Base-by-base conservation (phyloP, 1,284 basidiomycete genomes). In the Austroboletus olivaceoglutinosus region DNA sequence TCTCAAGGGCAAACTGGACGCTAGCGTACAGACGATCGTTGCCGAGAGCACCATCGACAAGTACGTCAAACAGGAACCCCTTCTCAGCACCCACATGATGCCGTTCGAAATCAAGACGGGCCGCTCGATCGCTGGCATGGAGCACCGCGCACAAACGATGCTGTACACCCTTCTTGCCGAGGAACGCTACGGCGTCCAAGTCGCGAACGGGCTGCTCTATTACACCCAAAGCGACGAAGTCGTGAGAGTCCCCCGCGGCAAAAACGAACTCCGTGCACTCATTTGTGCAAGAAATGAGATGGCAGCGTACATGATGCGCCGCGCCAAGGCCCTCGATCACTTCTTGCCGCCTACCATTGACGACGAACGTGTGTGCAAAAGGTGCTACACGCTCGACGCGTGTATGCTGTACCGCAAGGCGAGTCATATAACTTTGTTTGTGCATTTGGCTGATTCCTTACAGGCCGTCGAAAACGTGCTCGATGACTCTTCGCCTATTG, bases 41-140 rank as follows among this genome's bases (percentile, higher is more conserved):
- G 68, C 81, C 10, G 79, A 81, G 53, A 58, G 58, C 21, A 58
- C 62, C 58, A 43, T 53, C 57, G 56, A 56, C 60, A 54, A 59
- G 49, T 4, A 43, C 44, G 18, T 25, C 45, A 60, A 59, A 15
- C 52, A 52, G 40, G 43, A 48, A 23, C 45, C 63, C 2, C 39
- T 52, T 31, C 50, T 59, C 43, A 57, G 43, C 19, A 62, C 58
- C 8, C 72, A 77, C 15, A 83, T 85, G 0, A 78, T 88, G 61
- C 93, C 96, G 2, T 83, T 99, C 43, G 97, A 99, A 70, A 91
- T 99, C 72, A 99, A 99, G 73, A 99, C 96, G 0, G 96, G 97
- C 2, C 76, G 88, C 45, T 70, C 86, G 2, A 72, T 83, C 25
- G 84, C 84, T 12, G 82, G 86, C 3, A 85, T 95, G 80, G 92